Evolutionary conservation across 1,284 basidiomycete species (phyloP).

Genomic region (Boletellus deceptivus): DNA sequence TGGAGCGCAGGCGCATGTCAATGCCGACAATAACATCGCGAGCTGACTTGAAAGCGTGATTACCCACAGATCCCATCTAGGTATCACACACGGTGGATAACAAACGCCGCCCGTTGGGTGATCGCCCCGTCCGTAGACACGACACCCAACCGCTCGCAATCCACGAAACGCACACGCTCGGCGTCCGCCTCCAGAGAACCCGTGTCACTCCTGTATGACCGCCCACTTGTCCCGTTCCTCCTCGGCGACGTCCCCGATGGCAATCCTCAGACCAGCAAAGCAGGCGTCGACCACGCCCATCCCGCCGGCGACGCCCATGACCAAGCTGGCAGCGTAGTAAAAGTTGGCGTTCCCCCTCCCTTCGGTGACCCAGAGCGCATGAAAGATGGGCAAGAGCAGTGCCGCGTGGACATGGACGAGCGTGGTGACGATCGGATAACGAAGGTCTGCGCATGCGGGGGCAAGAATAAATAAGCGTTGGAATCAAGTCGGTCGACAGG

Average conservation of each 20-base stretch:
- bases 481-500: constrained; percentile 44
- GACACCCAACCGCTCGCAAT: too few relatives aligned
- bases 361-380: constrained; percentile 88
- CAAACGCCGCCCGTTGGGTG: too few relatives aligned
- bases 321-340: constrained; percentile 93
- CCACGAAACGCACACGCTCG: too few relatives aligned
- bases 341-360: constrained; percentile 98
- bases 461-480: constrained; percentile 39
- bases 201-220: constrained; percentile 28
- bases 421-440: constrained; percentile 83
- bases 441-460: constrained; percentile 60
- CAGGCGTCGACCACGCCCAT: constrained; percentile 80
- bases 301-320: constrained; percentile 87
- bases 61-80: too few relatives aligned
- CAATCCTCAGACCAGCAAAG: constrained; percentile 74
- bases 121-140: too few relatives aligned
- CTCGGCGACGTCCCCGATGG: constrained; percentile 57
- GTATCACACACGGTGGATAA: too few relatives aligned
- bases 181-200: too few relatives aligned
- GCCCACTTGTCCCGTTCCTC: constrained; percentile 33
- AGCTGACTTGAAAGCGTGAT: too few relatives aligned
- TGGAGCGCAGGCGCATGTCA: too few relatives aligned
- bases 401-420: constrained; percentile 84
- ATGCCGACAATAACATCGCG: too few relatives aligned
- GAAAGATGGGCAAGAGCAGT: constrained; percentile 87